Base-by-base conservation (phyloP, 805 yeast species). In the Hanseniaspora thailandica region DNA sequence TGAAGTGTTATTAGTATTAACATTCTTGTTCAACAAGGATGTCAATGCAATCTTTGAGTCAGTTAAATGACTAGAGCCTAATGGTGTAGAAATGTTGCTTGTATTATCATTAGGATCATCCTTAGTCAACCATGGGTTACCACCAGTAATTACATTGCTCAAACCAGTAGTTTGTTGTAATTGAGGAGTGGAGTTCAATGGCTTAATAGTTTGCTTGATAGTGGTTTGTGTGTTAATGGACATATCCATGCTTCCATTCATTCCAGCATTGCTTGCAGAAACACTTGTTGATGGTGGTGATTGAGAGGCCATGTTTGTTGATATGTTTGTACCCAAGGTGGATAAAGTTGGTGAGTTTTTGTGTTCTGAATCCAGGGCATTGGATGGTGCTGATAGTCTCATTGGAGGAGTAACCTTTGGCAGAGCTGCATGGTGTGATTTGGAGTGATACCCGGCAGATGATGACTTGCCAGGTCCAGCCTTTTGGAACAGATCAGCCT, bases 401-500 rank as follows among this genome's bases (percentile, higher is more conserved):
- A 60, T 22, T 33, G 56, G 55, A 40, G 57, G 57, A 15, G 46
- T 44, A 8, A 57, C 56, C 39, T 56, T 55, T 25, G 63, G 57
- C 35, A 54, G 45, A 35, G 62, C 81, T 77, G 89, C 89, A 82
- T 4, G 84, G 78, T 1, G 83, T 4, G 56, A 46, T 20, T 48
- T 54, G 15, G 52, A 47, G n/a, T 40, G 51, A 22, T 55, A 58
- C 15, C 53, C 55, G 7, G 40, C 25, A 25, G 41, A 17, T 4
- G 48, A 19, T 20, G 10, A 44, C 22, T 45, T 46, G 4, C 31
- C 38, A 10, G 43, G n/a, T 2, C 56, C 53, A 19, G 41, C 12
- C 67, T 96, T 81, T 26, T 95, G 86, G 69, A 86, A 90, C 10
- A 95, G 84, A 62, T 93, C 98, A 1, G 97, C 97, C 67, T 93